Conservation (phyloP, 352 stramenopile genomes). For the Phytophthora colocasiae region DNA sequence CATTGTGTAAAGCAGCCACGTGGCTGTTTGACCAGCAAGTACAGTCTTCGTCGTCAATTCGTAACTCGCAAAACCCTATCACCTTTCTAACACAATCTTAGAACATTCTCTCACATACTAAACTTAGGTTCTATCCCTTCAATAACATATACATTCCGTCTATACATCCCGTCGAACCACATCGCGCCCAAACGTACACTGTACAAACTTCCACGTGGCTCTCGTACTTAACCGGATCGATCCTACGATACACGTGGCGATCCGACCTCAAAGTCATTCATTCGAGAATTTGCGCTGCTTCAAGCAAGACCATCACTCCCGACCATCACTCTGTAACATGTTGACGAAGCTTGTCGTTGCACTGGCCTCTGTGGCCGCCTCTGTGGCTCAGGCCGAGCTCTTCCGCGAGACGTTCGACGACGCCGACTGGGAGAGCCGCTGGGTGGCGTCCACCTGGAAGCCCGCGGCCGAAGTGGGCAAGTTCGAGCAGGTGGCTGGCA, state of each 20-base stretch:
- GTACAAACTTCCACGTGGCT: conserved; percentile 24
- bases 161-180: not conserved
- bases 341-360: conserved; percentile 74
- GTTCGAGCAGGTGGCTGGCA: conserved; percentile 94
- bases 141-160: not conserved
- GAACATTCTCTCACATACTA: not conserved
- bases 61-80: conserved; percentile 2
- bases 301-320: conserved; percentile 15
- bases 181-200: not conserved
- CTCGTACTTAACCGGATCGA: conserved; percentile 19
- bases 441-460: conserved; percentile 97
- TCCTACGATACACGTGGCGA: conserved; percentile 37
- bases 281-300: conserved; percentile 43
- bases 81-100: not conserved
- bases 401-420: conserved; percentile 96
- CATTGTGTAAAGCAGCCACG: conserved; percentile 22
- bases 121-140: not conserved
- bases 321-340: conserved; percentile 48
- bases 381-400: conserved; percentile 79
- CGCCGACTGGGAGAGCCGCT: conserved; percentile 72
- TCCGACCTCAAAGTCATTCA: conserved; percentile 26
- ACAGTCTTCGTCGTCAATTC: conserved; percentile 18
- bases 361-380: conserved; percentile 52
- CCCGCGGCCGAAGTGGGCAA: conserved; percentile 91
- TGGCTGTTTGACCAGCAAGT: conserved; percentile 14